Evolutionary conservation across 1,284 basidiomycete genomes (phyloP).

Genomic region (Tilletiopsis washingtonensis): DNA sequence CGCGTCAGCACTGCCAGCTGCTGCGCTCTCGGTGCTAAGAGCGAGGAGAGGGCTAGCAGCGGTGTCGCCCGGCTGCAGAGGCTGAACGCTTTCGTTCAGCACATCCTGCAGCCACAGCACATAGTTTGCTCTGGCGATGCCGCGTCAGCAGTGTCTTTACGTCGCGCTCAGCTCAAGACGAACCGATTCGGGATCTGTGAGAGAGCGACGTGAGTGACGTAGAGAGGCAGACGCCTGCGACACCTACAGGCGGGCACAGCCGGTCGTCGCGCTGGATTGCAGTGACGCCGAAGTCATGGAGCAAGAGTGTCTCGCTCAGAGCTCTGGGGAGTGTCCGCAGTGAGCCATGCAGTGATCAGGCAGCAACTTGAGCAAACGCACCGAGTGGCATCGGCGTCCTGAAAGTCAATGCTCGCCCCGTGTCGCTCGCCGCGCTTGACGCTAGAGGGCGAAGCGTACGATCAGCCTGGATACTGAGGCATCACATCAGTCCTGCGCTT

Average conservation of each 20-base stretch:
- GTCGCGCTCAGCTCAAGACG: neutral
- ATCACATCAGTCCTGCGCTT: neutral
- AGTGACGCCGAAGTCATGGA: conserved; percentile 15
- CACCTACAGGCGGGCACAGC: conserved; percentile 17
- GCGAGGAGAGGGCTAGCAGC: too few relatives aligned
- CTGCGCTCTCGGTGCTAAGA: neutral
- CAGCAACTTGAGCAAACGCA: neutral
- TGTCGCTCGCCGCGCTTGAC: too few relatives aligned
- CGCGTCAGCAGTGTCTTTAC: too few relatives aligned
- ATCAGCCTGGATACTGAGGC: neutral
- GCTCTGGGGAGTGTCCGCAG: neutral
- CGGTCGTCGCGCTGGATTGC: conserved; percentile 7
- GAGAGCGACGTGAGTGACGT: neutral
- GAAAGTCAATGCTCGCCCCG: neutral
- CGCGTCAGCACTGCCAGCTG: too few relatives aligned
- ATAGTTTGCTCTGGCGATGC: conserved; percentile 4
- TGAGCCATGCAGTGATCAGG: neutral
- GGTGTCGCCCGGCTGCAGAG: too few relatives aligned
- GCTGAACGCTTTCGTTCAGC: too few relatives aligned
- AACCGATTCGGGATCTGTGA: neutral
- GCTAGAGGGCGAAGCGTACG: too few relatives aligned
- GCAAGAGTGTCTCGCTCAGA: conserved; percentile 13
- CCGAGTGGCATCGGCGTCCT: neutral
- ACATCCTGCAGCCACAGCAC: conserved; percentile 13
- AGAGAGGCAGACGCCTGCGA: conserved; percentile 5